Conservation (phyloP, 192 early-diverging fungal genomes). For the Backusella mclennaniae region DNA sequence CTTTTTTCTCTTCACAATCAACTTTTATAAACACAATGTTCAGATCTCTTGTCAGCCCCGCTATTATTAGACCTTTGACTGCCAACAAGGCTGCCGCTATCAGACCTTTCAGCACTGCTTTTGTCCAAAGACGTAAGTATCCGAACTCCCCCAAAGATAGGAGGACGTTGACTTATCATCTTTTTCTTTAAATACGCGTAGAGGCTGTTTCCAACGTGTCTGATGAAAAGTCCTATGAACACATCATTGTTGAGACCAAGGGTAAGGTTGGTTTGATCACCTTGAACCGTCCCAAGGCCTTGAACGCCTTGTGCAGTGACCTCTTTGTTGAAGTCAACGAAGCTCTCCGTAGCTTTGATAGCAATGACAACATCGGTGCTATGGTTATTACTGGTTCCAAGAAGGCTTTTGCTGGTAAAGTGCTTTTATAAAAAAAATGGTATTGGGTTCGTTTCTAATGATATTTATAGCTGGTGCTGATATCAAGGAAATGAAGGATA, state of each 20-base stretch:
- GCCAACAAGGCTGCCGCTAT: slow-evolving; percentile 10
- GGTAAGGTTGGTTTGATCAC: slow-evolving; percentile 87
- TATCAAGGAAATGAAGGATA: slow-evolving; percentile 98
- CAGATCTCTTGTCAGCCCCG: slow-evolving; percentile 20
- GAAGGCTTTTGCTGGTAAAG: slow-evolving; percentile 92
- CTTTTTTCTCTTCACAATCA: background rate
- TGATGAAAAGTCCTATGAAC: slow-evolving; percentile 23
- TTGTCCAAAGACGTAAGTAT: slow-evolving; percentile 28
- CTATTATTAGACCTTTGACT: slow-evolving; percentile 32
- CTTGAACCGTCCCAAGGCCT: slow-evolving; percentile 92
- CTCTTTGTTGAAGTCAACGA: slow-evolving; percentile 93
- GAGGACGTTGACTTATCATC: background rate
- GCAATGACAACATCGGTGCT: slow-evolving; percentile 76
- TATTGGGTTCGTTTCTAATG: background rate
- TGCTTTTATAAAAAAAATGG: background rate
- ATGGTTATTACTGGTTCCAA: slow-evolving; percentile 95
- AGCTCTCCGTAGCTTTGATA: slow-evolving; percentile 76
- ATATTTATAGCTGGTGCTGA: slow-evolving; percentile 80
- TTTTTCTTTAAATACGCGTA: background rate
- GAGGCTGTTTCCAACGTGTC: slow-evolving; percentile 12
- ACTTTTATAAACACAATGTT: slow-evolving; percentile 19
- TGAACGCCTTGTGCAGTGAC: slow-evolving; percentile 93
- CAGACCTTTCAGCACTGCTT: slow-evolving; percentile 29
- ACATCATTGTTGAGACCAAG: slow-evolving; percentile 67
- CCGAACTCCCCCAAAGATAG: background rate